phyloP scores from a whole-genome alignment of 2,329 filamentous ascomycete species.

The Fusarium graminum region DNA sequence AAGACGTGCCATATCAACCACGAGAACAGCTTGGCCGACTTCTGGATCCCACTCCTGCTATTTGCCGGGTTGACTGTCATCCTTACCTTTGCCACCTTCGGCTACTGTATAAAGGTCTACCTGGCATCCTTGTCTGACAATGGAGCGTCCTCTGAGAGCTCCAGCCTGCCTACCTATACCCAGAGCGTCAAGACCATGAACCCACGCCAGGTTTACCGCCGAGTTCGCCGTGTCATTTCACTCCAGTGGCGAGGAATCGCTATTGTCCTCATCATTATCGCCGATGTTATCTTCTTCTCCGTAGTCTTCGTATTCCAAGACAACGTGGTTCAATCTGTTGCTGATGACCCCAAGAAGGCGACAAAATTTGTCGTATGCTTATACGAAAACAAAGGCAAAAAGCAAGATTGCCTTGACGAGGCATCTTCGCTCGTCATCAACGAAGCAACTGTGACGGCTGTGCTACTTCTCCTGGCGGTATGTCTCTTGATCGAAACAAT shows the following conservation, averaged over 20 bases:
- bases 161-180: constrained; percentile 76
- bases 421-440: constrained; percentile 75
- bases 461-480: constrained; percentile 85
- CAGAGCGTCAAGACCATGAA: constrained; percentile 82
- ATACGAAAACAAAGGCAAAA: constrained; percentile 65
- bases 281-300: constrained; percentile 94
- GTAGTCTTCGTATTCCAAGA: constrained; percentile 91
- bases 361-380: constrained; percentile 80
- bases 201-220: constrained; percentile 87
- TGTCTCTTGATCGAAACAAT: constrained; percentile 52
- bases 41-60: constrained; percentile 90
- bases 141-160: constrained; percentile 76
- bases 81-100: constrained; percentile 86
- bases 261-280: constrained; percentile 89
- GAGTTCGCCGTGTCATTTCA: constrained; percentile 86
- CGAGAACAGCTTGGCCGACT: constrained; percentile 81
- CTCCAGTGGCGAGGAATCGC: constrained; percentile 95
- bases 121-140: constrained; percentile 84
- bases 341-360: constrained; percentile 67
- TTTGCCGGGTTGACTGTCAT: constrained; percentile 82
- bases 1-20: constrained; percentile 95
- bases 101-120: constrained; percentile 96
- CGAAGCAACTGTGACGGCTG: constrained; percentile 81
- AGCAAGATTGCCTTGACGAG: constrained; percentile 72
- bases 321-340: constrained; percentile 72